These are phyloP conservation scores for Entomortierella parvispora DNA, from an alignment of 192 early-diverging fungal species.

Conservation along the genomic window DNA sequence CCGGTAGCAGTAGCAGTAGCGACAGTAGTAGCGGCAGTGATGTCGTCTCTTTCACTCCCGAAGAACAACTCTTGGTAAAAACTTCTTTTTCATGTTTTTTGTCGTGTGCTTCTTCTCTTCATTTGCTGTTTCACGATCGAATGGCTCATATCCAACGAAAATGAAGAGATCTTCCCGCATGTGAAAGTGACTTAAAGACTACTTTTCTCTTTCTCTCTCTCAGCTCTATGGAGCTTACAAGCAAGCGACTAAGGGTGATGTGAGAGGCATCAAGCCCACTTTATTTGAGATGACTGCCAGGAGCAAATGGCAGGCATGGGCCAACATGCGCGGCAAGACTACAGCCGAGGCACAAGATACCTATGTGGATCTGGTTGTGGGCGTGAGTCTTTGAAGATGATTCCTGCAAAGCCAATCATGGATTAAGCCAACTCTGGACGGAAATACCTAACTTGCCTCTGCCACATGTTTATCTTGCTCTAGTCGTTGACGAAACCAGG, in stretches of 20 bases:
- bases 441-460: background rate
- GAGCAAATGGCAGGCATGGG: constrained; percentile 54
- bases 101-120: background rate
- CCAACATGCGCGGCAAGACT: constrained; percentile 45
- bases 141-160: no score
- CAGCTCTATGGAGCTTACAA: constrained; percentile 51
- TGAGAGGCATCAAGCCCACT: constrained; percentile 28
- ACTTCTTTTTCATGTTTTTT: background rate
- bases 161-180: background rate
- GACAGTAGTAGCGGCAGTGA: constrained; percentile 2
- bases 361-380: constrained; percentile 42
- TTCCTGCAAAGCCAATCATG: background rate
- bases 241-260: constrained; percentile 42
- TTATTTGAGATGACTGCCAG: constrained; percentile 43
- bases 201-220: background rate
- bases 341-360: constrained; percentile 17
- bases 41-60: constrained; percentile 20
- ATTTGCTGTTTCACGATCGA: background rate
- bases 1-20: constrained; percentile 4
- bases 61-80: constrained; percentile 40
- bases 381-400: constrained; percentile 7
- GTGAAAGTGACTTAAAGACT: no score
- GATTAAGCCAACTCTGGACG: background rate
- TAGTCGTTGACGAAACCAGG: constrained; percentile 36
- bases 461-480: background rate